A percentile compares a stretch with the other conserved stretches of the same genome.
Conservation (phyloP, 1,284 basidiomycete genomes). For the Fomitopsis schrenkii region DNA sequence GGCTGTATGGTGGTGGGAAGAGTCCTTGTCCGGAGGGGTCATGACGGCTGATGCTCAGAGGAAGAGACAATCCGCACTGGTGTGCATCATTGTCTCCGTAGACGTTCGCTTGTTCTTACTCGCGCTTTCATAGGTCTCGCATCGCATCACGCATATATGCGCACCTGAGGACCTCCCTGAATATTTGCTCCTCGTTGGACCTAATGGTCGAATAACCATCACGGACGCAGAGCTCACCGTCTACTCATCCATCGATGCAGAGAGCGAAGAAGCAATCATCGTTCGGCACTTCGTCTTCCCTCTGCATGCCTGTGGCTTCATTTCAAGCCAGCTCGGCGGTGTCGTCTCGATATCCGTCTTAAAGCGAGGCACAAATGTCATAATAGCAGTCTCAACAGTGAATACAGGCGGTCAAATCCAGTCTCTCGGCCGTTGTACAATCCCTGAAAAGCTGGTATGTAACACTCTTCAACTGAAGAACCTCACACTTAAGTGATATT, state of each 20-base stretch:
- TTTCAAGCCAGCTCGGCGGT: slow-evolving; percentile 27
- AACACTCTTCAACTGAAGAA: background rate
- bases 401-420: slow-evolving; percentile 8
- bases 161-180: slow-evolving; percentile 38
- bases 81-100: slow-evolving; percentile 30
- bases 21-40: slow-evolving; percentile 39
- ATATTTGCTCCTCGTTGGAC: slow-evolving; percentile 42
- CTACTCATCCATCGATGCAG: slow-evolving; percentile 27
- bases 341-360: slow-evolving; percentile 29
- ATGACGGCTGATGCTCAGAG: slow-evolving; percentile 26
- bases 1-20: slow-evolving; percentile 61
- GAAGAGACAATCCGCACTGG: slow-evolving; percentile 39
- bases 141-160: slow-evolving; percentile 40
- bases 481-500: background rate
- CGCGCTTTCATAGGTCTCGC: slow-evolving; percentile 33
- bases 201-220: slow-evolving; percentile 41
- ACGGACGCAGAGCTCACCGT: slow-evolving; percentile 40
- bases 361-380: slow-evolving; percentile 8
- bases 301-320: slow-evolving; percentile 39
- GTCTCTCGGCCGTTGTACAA: slow-evolving; percentile 12
- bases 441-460: slow-evolving; percentile 16
- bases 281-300: slow-evolving; percentile 45
- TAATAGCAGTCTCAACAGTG: slow-evolving; percentile 12
- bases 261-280: slow-evolving; percentile 19
- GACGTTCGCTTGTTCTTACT: background rate